Conservation (phyloP, 441 rosid species). For the Adansonia grandidieri region DNA sequence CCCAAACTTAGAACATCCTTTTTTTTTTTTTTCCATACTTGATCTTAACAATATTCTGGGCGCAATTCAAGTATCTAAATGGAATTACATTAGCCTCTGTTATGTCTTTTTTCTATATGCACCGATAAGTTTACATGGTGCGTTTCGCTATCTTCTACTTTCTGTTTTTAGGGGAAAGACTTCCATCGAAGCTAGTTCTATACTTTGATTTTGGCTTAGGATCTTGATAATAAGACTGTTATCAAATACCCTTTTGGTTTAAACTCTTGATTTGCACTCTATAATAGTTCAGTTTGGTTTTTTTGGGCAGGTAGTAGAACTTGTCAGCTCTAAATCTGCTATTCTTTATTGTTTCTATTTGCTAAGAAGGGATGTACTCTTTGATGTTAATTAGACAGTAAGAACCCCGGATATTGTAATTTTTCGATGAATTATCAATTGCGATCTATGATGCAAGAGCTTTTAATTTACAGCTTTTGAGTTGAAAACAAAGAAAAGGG, state of each 20-base stretch:
- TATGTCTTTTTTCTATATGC: background rate
- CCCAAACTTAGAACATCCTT: background rate
- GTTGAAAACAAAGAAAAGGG: background rate
- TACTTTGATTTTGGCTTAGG: constrained; percentile 9
- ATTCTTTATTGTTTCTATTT: constrained; percentile 19
- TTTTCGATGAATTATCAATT: background rate
- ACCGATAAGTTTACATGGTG: background rate
- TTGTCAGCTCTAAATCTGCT: constrained; percentile 33
- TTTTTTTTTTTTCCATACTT: background rate
- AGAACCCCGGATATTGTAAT: background rate
- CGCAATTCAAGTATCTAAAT: background rate
- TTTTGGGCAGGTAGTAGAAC: background rate
- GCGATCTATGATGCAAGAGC: constrained; percentile 7
- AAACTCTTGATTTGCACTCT: background rate
- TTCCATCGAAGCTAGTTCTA: background rate
- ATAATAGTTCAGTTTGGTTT: background rate
- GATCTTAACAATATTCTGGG: background rate
- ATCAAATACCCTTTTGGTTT: constrained; percentile 20
- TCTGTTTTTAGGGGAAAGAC: background rate
- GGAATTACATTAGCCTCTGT: background rate
- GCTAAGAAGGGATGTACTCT: background rate
- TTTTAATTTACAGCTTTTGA: constrained; percentile 20
- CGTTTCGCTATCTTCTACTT: background rate
- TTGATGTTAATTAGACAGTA: too few species aligned
- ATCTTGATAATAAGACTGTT: constrained; percentile 13